Evolutionary conservation across 139 green algal species (phyloP).

Genomic region (Edaphochlamys debaryana): DNA sequence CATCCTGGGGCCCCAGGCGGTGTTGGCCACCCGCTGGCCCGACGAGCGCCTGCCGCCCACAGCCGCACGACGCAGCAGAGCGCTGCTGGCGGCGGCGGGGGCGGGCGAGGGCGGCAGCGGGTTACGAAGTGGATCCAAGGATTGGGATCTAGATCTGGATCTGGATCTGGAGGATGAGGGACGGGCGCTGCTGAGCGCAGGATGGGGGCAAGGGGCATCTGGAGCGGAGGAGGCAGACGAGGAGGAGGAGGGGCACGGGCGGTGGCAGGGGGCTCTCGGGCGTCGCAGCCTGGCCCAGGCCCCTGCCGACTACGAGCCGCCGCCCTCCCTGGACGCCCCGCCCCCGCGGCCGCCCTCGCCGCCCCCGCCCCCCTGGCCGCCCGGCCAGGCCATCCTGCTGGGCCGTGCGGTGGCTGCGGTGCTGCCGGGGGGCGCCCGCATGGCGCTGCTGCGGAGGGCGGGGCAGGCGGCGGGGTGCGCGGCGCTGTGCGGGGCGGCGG

Average conservation of each 20-base stretch:
- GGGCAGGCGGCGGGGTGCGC: neutral
- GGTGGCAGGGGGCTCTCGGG: neutral
- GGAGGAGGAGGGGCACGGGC: neutral
- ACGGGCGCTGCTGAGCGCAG: no score
- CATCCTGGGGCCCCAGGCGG: neutral
- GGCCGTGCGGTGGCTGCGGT: neutral
- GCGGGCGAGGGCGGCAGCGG: neutral
- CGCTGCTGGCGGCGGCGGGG: neutral
- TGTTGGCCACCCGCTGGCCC: neutral
- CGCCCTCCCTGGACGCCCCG: neutral
- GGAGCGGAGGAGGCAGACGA: no score
- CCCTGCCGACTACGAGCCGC: neutral
- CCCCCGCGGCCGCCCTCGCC: no score
- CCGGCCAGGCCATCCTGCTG: neutral
- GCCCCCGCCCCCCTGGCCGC: neutral
- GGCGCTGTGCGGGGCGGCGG: neutral
- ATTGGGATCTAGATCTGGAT: no score
- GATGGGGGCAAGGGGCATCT: no score
- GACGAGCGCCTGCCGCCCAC: neutral
- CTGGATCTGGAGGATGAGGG: no score
- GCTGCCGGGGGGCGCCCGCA: neutral
- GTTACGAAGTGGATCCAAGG: no score
- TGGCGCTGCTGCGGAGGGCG: neutral
- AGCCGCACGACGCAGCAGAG: neutral
- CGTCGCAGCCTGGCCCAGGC: neutral